Percentiles rank a stretch among this genome's conserved stretches.
phyloP scores from a whole-genome alignment of 768 basidiomycete genomes.

The Rhodotorula graminis region DNA sequence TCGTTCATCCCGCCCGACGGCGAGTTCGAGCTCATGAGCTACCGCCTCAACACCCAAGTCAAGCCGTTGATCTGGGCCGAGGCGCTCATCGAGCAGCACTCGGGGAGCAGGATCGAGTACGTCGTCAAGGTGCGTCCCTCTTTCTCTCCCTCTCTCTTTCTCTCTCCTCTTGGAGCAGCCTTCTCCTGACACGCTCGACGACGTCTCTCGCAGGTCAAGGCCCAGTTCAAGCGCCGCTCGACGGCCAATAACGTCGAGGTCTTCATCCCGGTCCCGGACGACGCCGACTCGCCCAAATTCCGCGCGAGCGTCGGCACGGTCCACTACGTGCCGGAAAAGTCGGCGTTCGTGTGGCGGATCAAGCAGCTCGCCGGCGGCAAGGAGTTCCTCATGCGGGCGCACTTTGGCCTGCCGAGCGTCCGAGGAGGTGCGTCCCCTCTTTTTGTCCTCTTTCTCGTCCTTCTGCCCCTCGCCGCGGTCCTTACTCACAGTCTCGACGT shows the following conservation, averaged over 20 bases:
- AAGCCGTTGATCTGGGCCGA: slow-evolving; percentile 98
- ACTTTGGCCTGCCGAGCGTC: slow-evolving; percentile 93
- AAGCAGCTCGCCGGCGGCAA: slow-evolving; percentile 93
- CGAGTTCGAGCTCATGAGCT: slow-evolving; percentile 97
- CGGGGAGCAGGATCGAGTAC: slow-evolving; percentile 86
- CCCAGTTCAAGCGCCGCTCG: slow-evolving; percentile 94
- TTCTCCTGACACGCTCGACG: too few species aligned
- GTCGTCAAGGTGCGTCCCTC: slow-evolving; percentile 64
- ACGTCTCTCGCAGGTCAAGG: slow-evolving; percentile 54
- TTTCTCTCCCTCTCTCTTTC: too few species aligned
- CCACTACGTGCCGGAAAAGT: slow-evolving; percentile 95
- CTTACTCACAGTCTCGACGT: too few species aligned
- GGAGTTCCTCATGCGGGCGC: slow-evolving; percentile 96
- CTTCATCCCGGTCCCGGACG: slow-evolving; percentile 97
- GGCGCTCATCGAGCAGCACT: slow-evolving; percentile 89
- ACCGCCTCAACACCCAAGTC: slow-evolving; percentile 79
- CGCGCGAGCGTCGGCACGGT: slow-evolving; percentile 90
- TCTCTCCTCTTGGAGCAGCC: neutral
- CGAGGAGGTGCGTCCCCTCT: slow-evolving; percentile 80
- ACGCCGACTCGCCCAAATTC: slow-evolving; percentile 96
- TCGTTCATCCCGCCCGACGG: slow-evolving; percentile 99
- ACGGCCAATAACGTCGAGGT: slow-evolving; percentile 98
- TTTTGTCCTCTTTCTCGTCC: slow-evolving; percentile 35
- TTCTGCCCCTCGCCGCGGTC: too few species aligned
- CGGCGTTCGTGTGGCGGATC: slow-evolving; percentile 98